Evolutionary conservation across 2,329 filamentous ascomycete species (phyloP).

Genomic region (Metarhizium sp.): DNA sequence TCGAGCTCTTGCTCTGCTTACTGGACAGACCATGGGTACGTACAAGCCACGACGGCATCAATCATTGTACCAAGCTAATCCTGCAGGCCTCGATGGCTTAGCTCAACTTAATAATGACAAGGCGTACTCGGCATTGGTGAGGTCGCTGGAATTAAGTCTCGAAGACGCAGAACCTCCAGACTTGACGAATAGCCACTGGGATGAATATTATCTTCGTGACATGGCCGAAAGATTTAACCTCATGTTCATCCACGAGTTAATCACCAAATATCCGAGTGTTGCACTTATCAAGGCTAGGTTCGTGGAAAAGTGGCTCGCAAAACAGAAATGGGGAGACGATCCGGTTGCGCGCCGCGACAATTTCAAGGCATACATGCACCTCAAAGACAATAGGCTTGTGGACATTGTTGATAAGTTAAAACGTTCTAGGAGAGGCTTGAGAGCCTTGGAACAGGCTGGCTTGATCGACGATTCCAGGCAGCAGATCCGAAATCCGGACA

Average conservation of each 20-base stretch:
- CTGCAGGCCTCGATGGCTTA: constrained; percentile 27
- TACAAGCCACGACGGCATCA: neutral
- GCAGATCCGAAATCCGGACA: constrained; percentile 17
- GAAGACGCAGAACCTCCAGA: constrained; percentile 38
- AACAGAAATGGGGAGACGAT: constrained; percentile 57
- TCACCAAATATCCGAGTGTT: constrained; percentile 48
- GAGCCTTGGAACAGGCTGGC: constrained; percentile 40
- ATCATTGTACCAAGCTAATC: constrained; percentile 11
- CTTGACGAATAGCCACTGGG: constrained; percentile 47
- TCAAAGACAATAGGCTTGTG: constrained; percentile 41
- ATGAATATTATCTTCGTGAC: constrained; percentile 54
- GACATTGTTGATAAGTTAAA: constrained; percentile 42
- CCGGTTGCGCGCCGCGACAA: constrained; percentile 42
- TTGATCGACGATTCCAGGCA: constrained; percentile 28
- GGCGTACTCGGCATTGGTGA: constrained; percentile 48
- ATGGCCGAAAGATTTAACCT: constrained; percentile 52
- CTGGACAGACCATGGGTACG: constrained; percentile 28
- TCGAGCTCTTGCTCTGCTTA: constrained; percentile 46
- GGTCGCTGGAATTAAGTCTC: constrained; percentile 48
- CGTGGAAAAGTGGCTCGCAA: constrained; percentile 64
- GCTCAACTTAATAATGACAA: constrained; percentile 38
- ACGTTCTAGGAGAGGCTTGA: constrained; percentile 40
- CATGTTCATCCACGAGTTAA: constrained; percentile 46
- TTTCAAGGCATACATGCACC: constrained; percentile 41
- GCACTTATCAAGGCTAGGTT: constrained; percentile 54